A percentile compares a stretch with the other conserved stretches of the same genome.
phyloP scores from a whole-genome alignment of 2,329 filamentous ascomycete genomes.

The Penicillium decumbens region DNA sequence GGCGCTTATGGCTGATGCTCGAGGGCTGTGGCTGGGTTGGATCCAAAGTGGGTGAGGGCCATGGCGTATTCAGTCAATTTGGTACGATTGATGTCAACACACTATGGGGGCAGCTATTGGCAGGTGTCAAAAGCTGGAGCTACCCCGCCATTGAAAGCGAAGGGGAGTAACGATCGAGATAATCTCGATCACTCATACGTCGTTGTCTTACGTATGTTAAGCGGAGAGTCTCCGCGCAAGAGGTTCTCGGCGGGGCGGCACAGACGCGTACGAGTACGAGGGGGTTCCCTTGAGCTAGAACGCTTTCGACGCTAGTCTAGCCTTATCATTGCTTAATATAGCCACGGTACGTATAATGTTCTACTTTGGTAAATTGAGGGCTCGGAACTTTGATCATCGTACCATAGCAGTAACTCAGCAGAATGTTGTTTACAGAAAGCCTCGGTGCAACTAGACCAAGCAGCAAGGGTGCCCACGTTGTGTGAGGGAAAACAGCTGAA shows the following conservation, averaged over 20 bases:
- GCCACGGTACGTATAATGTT: background rate
- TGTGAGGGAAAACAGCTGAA: background rate
- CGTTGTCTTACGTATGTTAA: constrained; percentile 14
- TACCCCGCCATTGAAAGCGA: background rate
- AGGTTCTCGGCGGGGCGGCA: constrained; percentile 18
- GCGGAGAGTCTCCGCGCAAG: constrained; percentile 15
- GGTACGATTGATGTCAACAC: background rate
- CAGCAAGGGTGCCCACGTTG: background rate
- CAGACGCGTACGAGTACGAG: constrained; percentile 22
- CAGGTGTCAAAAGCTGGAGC: background rate
- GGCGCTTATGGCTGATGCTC: background rate
- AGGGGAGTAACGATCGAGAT: background rate
- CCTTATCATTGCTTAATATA: background rate
- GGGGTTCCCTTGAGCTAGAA: background rate
- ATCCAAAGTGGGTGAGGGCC: background rate
- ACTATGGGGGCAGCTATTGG: background rate
- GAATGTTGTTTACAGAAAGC: constrained; percentile 6
- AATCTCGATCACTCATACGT: constrained; percentile 6
- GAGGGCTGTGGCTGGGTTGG: background rate
- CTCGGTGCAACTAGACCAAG: background rate
- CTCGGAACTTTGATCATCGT: background rate
- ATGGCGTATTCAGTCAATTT: background rate
- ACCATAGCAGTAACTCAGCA: background rate
- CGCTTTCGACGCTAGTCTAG: background rate
- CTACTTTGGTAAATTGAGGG: background rate